Percentiles rank a stretch among this genome's conserved stretches.
Conservation (phyloP, 345 rosid genomes). For the Clausena lansium region DNA sequence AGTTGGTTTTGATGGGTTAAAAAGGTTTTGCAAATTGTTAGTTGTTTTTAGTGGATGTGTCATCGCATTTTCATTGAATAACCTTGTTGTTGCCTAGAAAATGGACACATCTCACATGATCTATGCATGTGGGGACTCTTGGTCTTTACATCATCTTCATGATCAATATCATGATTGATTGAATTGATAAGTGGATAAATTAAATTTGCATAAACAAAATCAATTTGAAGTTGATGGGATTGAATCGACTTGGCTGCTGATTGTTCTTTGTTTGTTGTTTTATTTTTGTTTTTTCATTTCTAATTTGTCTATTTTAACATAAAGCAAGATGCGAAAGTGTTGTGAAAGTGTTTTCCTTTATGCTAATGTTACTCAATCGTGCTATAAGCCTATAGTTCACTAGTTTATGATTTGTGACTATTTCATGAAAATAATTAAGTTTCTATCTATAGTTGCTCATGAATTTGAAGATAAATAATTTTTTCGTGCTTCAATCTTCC, state of each 20-base stretch:
- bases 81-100: conserved; percentile 13
- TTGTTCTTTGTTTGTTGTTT: background rate
- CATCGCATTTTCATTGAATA: background rate
- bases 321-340: background rate
- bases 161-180: background rate
- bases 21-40: conserved; percentile 18
- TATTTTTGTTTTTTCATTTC: background rate
- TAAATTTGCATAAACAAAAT: background rate
- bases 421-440: too few species aligned
- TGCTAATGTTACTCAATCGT: background rate
- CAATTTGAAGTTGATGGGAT: background rate
- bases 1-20: background rate
- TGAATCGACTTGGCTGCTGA: background rate
- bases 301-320: background rate
- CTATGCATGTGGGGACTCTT: background rate
- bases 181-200: background rate
- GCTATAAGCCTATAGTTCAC: background rate
- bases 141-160: background rate
- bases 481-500: too few species aligned
- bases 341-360: background rate
- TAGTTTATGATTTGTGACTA: background rate
- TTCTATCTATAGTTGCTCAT: background rate
- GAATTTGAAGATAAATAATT: background rate
- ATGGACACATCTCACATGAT: conserved; percentile 24
- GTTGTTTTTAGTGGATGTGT: conserved; percentile 23